A percentile compares a stretch with the other conserved stretches of the same genome.
phyloP scores from a whole-genome alignment of 2,329 filamentous ascomycete species.

The Juglanconis oblonga region DNA sequence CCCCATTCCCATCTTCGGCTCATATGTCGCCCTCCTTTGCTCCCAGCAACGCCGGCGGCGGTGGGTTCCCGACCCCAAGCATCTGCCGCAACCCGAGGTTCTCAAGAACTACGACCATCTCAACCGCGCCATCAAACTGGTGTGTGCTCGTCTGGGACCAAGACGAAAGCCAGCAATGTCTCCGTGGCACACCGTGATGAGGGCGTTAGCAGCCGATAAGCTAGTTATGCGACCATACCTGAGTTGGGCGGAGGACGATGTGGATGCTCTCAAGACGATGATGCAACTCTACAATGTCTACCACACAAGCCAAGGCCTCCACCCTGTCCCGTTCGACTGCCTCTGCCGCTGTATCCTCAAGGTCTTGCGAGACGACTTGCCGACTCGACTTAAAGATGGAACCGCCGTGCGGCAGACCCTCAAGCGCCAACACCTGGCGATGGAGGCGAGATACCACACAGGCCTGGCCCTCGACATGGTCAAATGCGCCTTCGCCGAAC shows the following conservation, averaged over 20 bases:
- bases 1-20: constrained; percentile 39
- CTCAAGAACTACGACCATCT: constrained; percentile 18
- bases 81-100: constrained; percentile 1
- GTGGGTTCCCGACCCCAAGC: constrained; percentile 1
- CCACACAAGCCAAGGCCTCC: constrained; percentile 28
- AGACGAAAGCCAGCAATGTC: constrained; percentile 15
- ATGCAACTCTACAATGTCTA: constrained; percentile 29
- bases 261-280: constrained; percentile 30
- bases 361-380: constrained; percentile 17
- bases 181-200: constrained; percentile 42
- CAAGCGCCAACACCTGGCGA: not conserved
- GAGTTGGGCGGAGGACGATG: constrained; percentile 25
- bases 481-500: constrained; percentile 18
- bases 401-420: not conserved
- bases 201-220: constrained; percentile 33
- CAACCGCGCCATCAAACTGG: constrained; percentile 34
- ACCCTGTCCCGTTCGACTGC: constrained; percentile 33
- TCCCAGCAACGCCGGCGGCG: constrained; percentile 7
- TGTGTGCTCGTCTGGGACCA: constrained; percentile 25
- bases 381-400: not conserved
- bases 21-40: constrained; percentile 52
- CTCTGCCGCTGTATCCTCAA: constrained; percentile 34
- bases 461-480: constrained; percentile 6
- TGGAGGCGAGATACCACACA: not conserved
- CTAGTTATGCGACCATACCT: constrained; percentile 27